phyloP scores from a whole-genome alignment of 495 filamentous ascomycete genomes.

The Podospora pseudocomata region DNA sequence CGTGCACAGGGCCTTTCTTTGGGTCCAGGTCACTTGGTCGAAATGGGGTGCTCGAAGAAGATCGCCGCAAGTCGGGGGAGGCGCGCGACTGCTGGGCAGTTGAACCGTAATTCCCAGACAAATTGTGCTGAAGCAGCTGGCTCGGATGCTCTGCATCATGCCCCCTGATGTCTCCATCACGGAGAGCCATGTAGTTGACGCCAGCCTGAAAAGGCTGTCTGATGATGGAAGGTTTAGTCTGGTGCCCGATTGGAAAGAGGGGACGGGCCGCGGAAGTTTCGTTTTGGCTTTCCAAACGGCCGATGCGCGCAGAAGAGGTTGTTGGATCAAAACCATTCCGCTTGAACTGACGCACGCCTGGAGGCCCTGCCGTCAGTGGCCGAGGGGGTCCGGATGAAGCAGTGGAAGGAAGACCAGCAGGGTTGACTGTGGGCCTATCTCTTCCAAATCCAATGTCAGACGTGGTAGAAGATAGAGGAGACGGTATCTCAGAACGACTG shows the following conservation, averaged over 20 bases:
- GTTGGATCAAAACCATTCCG: neutral
- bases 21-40: neutral
- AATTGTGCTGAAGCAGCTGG: neutral
- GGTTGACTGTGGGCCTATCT: slow-evolving; percentile 7
- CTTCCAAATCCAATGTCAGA: slow-evolving; percentile 12
- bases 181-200: neutral
- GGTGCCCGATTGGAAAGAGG: neutral
- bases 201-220: neutral
- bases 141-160: neutral
- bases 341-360: slow-evolving; percentile 36
- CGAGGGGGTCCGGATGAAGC: slow-evolving; percentile 37
- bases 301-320: neutral
- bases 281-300: neutral
- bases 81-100: neutral
- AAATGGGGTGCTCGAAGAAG: neutral
- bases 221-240: neutral
- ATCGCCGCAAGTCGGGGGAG: neutral
- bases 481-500: slow-evolving; percentile 15
- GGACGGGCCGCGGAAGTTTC: neutral
- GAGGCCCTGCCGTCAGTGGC: slow-evolving; percentile 47
- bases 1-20: slow-evolving; percentile 5
- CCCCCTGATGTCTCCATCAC: neutral
- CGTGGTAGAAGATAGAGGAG: slow-evolving; percentile 8
- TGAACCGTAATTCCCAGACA: neutral
- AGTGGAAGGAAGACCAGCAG: slow-evolving; percentile 13